Evolutionary conservation across 257 asterid species (phyloP).

Genomic region (Solanum stenotomum): DNA sequence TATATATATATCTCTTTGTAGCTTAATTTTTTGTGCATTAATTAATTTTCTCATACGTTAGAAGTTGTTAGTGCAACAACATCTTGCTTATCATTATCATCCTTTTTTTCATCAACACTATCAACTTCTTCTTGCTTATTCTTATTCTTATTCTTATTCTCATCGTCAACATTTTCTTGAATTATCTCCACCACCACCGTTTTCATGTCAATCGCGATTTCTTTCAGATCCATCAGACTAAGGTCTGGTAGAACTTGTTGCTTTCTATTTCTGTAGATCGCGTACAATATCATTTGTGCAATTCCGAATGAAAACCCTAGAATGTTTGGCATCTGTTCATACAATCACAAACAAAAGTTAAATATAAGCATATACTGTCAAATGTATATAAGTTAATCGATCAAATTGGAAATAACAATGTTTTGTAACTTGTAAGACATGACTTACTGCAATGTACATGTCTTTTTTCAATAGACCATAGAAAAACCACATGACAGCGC

Average conservation of each 20-base stretch:
- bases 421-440: background rate
- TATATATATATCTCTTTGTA: background rate
- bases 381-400: background rate
- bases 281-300: constrained; percentile 24
- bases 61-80: background rate
- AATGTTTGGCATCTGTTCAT: constrained; percentile 21
- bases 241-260: constrained; percentile 8
- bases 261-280: constrained; percentile 10
- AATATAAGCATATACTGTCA: background rate
- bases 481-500: constrained; percentile 74
- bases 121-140: background rate
- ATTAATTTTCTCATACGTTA: background rate
- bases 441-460: constrained; percentile 67
- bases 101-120: background rate
- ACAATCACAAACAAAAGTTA: background rate
- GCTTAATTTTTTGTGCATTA: background rate
- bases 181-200: background rate
- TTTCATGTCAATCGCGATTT: background rate
- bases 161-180: background rate
- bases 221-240: background rate
- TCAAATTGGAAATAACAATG: background rate
- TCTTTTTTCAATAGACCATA: constrained; percentile 60
- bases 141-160: background rate
- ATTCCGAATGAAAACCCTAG: constrained; percentile 23
- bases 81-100: background rate